Conservation (phyloP, 768 basidiomycete species). For the Lyophyllum shimeji region DNA sequence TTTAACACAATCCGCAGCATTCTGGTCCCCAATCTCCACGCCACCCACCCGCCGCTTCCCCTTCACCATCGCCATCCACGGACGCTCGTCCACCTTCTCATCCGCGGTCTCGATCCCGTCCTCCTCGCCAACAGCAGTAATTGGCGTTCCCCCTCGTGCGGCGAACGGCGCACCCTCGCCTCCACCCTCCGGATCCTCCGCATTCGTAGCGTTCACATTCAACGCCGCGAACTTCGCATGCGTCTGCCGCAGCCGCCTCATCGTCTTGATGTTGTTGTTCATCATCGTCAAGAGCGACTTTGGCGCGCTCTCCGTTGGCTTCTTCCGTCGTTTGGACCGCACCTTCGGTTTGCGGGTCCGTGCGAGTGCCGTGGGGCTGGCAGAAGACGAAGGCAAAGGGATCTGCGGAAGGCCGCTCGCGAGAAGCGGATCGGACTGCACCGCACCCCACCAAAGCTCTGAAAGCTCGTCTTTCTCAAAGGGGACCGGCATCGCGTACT, state of each 20-base stretch:
- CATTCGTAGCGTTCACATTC: constrained; percentile 25
- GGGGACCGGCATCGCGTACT: constrained; percentile 33
- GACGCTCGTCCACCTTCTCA: constrained; percentile 57
- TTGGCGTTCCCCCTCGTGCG: constrained; percentile 16
- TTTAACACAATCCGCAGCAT: constrained; percentile 61
- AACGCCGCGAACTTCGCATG: constrained; percentile 71
- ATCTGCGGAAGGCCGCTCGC: constrained; percentile 64
- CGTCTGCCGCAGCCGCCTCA: constrained; percentile 70
- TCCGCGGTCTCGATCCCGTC: constrained; percentile 29
- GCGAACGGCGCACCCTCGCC: constrained; percentile 35
- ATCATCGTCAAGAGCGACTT: constrained; percentile 65
- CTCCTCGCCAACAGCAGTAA: constrained; percentile 16
- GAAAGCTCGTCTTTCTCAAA: constrained; percentile 44
- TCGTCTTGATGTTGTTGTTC: constrained; percentile 75
- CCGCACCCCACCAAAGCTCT: constrained; percentile 76
- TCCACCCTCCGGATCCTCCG: constrained; percentile 36
- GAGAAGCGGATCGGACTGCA: constrained; percentile 59
- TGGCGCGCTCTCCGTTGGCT: constrained; percentile 16
- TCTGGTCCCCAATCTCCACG: constrained; percentile 59
- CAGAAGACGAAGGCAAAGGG: constrained; percentile 38
- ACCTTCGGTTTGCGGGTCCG: constrained; percentile 15
- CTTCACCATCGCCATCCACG: constrained; percentile 45
- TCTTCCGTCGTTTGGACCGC: constrained; percentile 35
- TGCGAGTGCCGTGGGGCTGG: constrained; percentile 13
- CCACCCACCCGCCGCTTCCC: constrained; percentile 29